Evolutionary conservation across 352 stramenopile genomes (phyloP), one percentile per base, ranked within the genome.

Genomic region (Globisporangium middletonii): DNA sequence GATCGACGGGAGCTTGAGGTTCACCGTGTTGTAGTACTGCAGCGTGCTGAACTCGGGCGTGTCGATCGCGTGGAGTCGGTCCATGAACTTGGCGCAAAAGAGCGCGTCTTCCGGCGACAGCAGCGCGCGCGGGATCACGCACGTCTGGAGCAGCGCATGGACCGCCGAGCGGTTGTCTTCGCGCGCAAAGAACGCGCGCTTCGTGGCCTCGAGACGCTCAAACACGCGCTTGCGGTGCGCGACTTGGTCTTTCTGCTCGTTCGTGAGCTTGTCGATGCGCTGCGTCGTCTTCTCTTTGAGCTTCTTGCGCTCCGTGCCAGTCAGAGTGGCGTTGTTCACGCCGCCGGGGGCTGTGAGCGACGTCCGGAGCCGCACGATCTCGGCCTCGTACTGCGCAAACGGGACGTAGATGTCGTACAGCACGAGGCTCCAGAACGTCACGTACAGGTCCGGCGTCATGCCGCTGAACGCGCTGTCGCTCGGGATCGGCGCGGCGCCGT

Each of bases 331-430:
- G 49, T 47, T 55, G 30, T 52, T 48, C 28, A 27, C 51, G 18
- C 52, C 47, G 4, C 38, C 71, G 8, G 57, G 54, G n/a, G 67
- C 63, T 23, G 68, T 65, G 4, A 85, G 62, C 1, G 83, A 89
- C 33, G 80, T 82, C 11, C 83, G 79, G 26, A 93, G 63, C 23
- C 83, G 80, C 7, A 71, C 53, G 61, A 94, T 94, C 61, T 96
- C 87, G 1, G 73, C 71, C 35, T 95, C 82, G 67, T 96, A 96
- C 51, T 94, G 83, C 30, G 76, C 71, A 57, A 92, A 89, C 30
- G 87, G 87, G 7, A 92, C 72, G 61, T 94, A 75, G 42, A 96
- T 87, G 65, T 96, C 87, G 57, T 95, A 95, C 37, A 95, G 62
- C 47, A 82, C 88, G 51, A 96, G 65, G 12, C 75, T 82, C 87